Evolutionary conservation across 345 rosid genomes (phyloP), one percentile per base, ranked within the genome.

Genomic region (Ailanthus altissimus): DNA sequence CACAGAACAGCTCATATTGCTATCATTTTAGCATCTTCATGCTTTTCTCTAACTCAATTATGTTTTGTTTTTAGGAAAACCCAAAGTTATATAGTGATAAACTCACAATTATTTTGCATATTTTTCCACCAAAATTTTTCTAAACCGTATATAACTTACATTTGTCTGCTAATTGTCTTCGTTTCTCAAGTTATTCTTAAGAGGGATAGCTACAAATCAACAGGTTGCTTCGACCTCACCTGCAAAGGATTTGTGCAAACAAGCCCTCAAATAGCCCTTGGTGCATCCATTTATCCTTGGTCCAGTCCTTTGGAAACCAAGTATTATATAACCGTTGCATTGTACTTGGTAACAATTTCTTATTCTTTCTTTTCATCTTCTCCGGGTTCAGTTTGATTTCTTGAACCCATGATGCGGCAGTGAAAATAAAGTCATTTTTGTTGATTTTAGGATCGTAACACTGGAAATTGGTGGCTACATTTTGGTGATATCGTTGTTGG

Each of bases 161-260:
- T 6, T 1, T 15, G 20, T 67, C 13, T 6, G 18, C 20, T 1
- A 26, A 8, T 68, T 70, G n/a, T 11, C 20, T 42, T 38, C 57
- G 11, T n/a, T n/a, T 71, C 38, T 32, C 38, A 32, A 1, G 38
- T n/a, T 63, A 15, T 4, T 70, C 25, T 1, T 25, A 60, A 88
- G 86, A 63, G 6, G 5, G 88, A 87, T 62, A 46, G n/a, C 26
- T 81, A 76, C 75, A 12, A 10, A 1, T 68, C 26, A 56, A 84
- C 83, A 28, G 88, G 90, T 0, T 88, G 88, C 79, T 70, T 85
- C 47, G 84, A 86, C 82, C 68, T 86, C 42, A 77, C 84, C 5
- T 88, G 91, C 69, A 12, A 81, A 8, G 88, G 90, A 9, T 90
- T 88, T 47, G 80, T 86, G 43, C 90, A 88, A 71, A 88, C 84